A percentile compares a stretch with the other conserved stretches of the same genome.
phyloP scores from a whole-genome alignment of 495 filamentous ascomycete species.

The Aspergillus conjunctus region DNA sequence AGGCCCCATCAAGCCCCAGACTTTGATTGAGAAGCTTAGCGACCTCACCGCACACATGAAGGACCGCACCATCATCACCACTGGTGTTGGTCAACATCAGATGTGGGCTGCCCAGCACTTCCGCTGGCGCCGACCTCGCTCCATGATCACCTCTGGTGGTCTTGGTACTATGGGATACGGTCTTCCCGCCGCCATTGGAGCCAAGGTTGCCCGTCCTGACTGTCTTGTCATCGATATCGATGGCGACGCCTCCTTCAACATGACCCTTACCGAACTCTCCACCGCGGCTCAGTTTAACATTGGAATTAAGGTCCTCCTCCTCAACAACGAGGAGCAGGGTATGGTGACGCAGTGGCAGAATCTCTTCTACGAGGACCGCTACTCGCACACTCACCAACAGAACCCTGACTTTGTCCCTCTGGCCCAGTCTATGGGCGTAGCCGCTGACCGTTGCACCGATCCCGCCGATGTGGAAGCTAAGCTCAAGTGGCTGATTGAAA shows the following conservation, averaged over 20 bases:
- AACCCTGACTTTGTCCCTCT: constrained; percentile 89
- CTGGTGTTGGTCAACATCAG: constrained; percentile 93
- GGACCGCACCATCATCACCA: constrained; percentile 79
- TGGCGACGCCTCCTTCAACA: constrained; percentile 94
- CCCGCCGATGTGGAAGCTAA: constrained; percentile 73
- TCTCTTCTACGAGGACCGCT: constrained; percentile 90
- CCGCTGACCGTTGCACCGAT: constrained; percentile 63
- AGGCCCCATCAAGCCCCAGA: constrained; percentile 85
- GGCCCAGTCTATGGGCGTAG: constrained; percentile 79
- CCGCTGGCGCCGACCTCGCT: constrained; percentile 82
- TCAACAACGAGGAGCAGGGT: constrained; percentile 93
- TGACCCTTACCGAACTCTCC: constrained; percentile 91
- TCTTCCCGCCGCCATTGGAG: constrained; percentile 89
- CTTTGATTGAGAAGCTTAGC: constrained; percentile 79
- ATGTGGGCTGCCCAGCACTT: constrained; percentile 98
- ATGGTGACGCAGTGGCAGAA: constrained; percentile 98
- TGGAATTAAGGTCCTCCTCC: constrained; percentile 84
- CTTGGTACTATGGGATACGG: constrained; percentile 96
- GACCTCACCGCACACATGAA: constrained; percentile 73
- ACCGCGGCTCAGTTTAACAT: constrained; percentile 92
- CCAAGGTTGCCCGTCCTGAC: constrained; percentile 86
- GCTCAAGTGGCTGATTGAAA: constrained; percentile 86
- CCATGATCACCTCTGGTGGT: constrained; percentile 89
- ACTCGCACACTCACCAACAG: constrained; percentile 86
- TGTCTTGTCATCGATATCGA: constrained; percentile 91